Percentiles rank a stretch among this genome's conserved stretches.
phyloP scores from a whole-genome alignment of 106 monocot genomes.

The Iris macrosiphon region DNA sequence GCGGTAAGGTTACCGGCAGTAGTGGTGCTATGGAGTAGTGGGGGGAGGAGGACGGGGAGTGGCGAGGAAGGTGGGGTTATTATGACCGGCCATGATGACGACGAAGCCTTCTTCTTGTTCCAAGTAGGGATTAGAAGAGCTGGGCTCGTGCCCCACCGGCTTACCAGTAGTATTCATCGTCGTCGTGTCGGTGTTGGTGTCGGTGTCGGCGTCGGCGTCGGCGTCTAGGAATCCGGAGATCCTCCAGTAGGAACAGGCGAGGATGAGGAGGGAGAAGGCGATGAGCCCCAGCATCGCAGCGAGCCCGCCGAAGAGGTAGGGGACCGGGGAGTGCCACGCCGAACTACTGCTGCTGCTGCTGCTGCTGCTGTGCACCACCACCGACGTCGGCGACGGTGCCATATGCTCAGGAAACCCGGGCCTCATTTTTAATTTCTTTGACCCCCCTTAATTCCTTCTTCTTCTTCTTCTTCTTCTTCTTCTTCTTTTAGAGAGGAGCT shows the following conservation, averaged over 20 bases:
- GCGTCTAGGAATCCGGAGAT: slow-evolving; percentile 9
- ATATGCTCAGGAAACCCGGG: background rate
- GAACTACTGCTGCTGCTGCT: too few species aligned
- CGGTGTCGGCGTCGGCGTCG: background rate
- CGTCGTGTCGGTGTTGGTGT: background rate
- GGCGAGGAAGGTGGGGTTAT: slow-evolving; percentile 16
- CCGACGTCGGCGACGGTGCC: background rate
- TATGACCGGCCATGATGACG: slow-evolving; percentile 20
- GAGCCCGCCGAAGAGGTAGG: slow-evolving; percentile 17
- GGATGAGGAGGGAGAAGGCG: slow-evolving; percentile 17
- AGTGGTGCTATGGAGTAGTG: background rate
- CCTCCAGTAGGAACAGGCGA: slow-evolving; percentile 20
- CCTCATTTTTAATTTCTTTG: too few species aligned
- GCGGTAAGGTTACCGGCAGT: background rate
- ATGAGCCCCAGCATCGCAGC: slow-evolving; percentile 16
- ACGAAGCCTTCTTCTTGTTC: background rate
- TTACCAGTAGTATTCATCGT: too few species aligned
- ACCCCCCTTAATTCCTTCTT: too few species aligned
- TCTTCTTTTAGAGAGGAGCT: too few species aligned
- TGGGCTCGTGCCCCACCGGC: too few species aligned
- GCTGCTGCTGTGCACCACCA: background rate
- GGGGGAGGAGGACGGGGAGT: slow-evolving; percentile 4
- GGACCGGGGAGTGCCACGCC: slow-evolving; percentile 20
- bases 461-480: too few species aligned
- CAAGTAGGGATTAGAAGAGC: too few species aligned